Conservation (phyloP, 805 yeast species). For the Saturnispora sekii region DNA sequence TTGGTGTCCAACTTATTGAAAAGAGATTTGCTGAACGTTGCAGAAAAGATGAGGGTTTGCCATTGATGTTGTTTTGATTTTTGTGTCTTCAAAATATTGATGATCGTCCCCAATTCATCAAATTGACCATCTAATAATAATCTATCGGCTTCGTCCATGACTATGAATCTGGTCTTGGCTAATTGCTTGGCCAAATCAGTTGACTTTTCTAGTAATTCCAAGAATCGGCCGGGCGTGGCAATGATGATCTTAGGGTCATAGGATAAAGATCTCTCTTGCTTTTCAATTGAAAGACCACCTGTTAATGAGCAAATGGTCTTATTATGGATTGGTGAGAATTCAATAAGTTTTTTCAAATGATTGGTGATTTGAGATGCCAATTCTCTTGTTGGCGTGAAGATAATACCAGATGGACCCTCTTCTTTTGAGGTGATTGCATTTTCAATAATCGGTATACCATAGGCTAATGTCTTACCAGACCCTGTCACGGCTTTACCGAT, state of each 20-base stretch:
- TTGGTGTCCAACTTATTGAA: conserved; percentile 60
- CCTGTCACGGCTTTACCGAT: conserved; percentile 97
- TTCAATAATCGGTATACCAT: conserved; percentile 86
- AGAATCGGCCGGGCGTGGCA: conserved; percentile 92
- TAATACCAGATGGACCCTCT: conserved; percentile 53
- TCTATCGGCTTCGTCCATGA: conserved; percentile 94
- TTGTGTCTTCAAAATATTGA: conserved; percentile 49
- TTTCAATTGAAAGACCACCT: conserved; percentile 92
- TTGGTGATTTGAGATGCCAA: conserved; percentile 87
- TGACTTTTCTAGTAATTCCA: conserved; percentile 66
- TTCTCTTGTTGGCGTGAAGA: conserved; percentile 94
- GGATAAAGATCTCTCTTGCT: conserved; percentile 72
- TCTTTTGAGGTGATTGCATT: conserved; percentile 27
- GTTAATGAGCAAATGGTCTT: conserved; percentile 68
- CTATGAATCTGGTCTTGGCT: conserved; percentile 42
- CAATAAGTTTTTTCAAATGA: conserved; percentile 54
- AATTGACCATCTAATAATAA: conserved; percentile 92
- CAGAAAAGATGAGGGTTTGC: conserved; percentile 92
- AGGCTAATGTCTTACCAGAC: conserved; percentile 94
- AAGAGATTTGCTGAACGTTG: conserved; percentile 79
- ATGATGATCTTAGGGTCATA: conserved; percentile 75
- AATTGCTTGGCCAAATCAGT: conserved; percentile 34
- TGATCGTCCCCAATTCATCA: conserved; percentile 77
- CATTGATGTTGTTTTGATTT: conserved; percentile 38
- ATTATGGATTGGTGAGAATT: conserved; percentile 34